A percentile compares a stretch with the other conserved stretches of the same genome.
phyloP scores from a whole-genome alignment of 2,329 filamentous ascomycete genomes.

The Talaromyces sp. region DNA sequence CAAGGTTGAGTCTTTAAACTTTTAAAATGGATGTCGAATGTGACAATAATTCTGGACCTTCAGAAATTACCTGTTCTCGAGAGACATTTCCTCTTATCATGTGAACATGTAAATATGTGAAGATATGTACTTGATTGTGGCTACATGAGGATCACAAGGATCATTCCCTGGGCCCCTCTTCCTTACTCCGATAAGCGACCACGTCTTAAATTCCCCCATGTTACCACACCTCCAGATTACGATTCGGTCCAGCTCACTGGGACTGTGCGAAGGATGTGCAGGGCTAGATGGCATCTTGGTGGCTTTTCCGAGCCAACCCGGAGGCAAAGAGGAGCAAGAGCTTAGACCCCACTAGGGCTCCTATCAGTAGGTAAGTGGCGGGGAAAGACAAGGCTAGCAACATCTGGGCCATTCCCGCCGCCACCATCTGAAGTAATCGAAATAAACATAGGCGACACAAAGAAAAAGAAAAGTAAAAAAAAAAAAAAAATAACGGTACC shows the following conservation, averaged over 20 bases:
- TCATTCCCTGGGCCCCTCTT: background rate
- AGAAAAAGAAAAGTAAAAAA: conserved; percentile 1
- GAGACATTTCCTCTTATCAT: too few species aligned
- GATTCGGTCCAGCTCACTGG: conserved; percentile 17
- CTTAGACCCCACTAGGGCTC: conserved; percentile 21
- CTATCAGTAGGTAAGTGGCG: conserved; percentile 19
- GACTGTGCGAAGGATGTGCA: conserved; percentile 12
- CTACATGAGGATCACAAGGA: background rate
- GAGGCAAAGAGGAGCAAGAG: conserved; percentile 8
- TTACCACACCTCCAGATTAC: conserved; percentile 14
- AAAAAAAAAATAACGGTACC: background rate
- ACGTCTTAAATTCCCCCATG: conserved; percentile 1
- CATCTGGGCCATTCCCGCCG: conserved; percentile 4
- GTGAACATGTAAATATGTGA: too few species aligned
- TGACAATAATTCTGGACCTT: too few species aligned
- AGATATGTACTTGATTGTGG: background rate
- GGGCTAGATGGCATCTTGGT: conserved; percentile 5
- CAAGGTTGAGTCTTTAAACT: background rate
- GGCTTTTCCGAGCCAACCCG: conserved; percentile 13
- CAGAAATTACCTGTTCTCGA: too few species aligned
- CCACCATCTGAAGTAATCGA: conserved; percentile 9
- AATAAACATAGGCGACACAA: background rate
- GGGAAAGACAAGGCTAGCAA: conserved; percentile 14
- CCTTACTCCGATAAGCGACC: conserved; percentile 15
- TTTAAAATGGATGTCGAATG: too few species aligned